Base-by-base conservation (phyloP, 139 green algal genomes). In the Chlamydomonas schloesseri region DNA sequence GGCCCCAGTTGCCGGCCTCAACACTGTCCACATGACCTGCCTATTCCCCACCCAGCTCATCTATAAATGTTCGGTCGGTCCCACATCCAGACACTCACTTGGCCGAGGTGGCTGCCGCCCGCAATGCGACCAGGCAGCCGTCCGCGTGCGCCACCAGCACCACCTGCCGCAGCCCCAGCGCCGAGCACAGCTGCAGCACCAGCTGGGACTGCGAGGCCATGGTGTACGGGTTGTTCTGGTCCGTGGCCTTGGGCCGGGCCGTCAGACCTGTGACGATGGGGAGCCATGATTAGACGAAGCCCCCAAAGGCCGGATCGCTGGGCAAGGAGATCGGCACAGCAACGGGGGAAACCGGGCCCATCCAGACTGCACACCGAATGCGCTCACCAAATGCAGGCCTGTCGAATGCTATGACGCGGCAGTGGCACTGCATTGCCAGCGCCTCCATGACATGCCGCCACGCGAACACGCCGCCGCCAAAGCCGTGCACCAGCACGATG, bases 401-500 rank as follows among this genome's bases (percentile, higher is more conserved):
- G 69, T 91, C 87, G 79, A 89, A 89, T 15, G 91, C 83, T 3
- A 93, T 65, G 6, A 91, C 87, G 2, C 78, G 74, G 76, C 93
- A 95, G 31, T 91, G 85, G 55, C 76, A 89, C 29, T 92, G 81
- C 36, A 91, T 57, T 0, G 96, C 96, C 34, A 98, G 91, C 1
- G 89, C 84, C 83, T 93, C 89, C 92, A 96, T 93, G 2, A 98
- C 65, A 70, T 97, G 93, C 9, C 96, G 93, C 95, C 95, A 98
- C 21, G 93, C 71, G 85, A 97, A 97, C 24, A 92, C 89, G 3
- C 95, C 96, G 18, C 92, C 94, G 47, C 95, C 96, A 93, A 96
- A 97, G 31, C 94, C 91, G 84, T 98, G 96, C 10, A 97, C 83
- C 47, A 97, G 87, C 71, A 98, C 60, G 17, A 88, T 89, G 64